Percentiles rank a stretch among this genome's conserved stretches.
Conservation (phyloP, 495 filamentous ascomycete species). For the Penicillium coffeae region DNA sequence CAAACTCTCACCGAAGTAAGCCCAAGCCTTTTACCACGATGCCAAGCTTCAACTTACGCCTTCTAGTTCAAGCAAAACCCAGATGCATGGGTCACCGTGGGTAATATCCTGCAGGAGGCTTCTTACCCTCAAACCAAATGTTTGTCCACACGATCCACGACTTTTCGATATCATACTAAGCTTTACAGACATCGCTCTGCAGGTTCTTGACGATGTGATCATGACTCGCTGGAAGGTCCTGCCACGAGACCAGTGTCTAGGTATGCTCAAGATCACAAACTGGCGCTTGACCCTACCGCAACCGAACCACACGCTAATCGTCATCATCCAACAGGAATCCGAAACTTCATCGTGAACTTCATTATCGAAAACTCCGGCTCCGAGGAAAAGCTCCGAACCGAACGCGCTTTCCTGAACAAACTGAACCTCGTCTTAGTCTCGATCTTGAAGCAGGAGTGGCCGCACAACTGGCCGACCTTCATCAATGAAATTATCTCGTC, state of each 20-base stretch:
- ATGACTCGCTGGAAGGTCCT: constrained; percentile 99
- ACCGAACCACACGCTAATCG: too few species aligned
- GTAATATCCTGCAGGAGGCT: constrained; percentile 88
- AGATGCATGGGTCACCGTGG: constrained; percentile 94
- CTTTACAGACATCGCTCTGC: constrained; percentile 77
- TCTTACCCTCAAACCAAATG: constrained; percentile 96
- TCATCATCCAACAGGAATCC: constrained; percentile 67
- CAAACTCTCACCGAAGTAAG: constrained; percentile 88
- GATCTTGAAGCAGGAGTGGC: constrained; percentile 99
- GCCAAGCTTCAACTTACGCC: background rate
- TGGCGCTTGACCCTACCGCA: background rate
- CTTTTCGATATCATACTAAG: background rate
- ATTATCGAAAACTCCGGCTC: constrained; percentile 89
- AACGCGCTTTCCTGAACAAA: constrained; percentile 92
- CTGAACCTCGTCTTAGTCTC: constrained; percentile 95
- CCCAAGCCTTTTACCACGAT: constrained; percentile 7
- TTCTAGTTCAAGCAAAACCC: constrained; percentile 94
- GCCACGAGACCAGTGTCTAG: constrained; percentile 91
- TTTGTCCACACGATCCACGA: constrained; percentile 38
- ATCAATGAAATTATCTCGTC: constrained; percentile 99
- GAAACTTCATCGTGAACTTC: constrained; percentile 96
- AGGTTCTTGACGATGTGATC: constrained; percentile 96
- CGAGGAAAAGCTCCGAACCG: constrained; percentile 75
- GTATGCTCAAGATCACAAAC: constrained; percentile 37
- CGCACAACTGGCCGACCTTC: constrained; percentile 99